A percentile compares a stretch with the other conserved stretches of the same genome.
Evolutionary conservation across 208 protist genomes (phyloP).

Genomic region (Novymonas esmeraldas): DNA sequence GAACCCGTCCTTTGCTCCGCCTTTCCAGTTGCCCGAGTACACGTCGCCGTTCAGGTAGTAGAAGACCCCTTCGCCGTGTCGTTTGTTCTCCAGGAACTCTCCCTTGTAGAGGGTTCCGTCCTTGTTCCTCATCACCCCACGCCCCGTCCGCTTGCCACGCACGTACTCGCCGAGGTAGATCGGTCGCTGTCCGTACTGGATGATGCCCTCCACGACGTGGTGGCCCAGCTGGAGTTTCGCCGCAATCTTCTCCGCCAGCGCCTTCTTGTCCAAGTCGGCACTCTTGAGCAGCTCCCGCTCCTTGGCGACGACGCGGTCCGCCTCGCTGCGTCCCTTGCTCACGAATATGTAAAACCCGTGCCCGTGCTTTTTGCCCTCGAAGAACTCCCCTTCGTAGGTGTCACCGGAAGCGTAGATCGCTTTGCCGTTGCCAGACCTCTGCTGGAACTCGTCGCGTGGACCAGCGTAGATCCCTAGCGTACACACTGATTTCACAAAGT

Average conservation of each 20-base stretch:
- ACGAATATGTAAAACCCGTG: constrained; percentile 78
- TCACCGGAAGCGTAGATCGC: constrained; percentile 86
- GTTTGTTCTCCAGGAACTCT: constrained; percentile 90
- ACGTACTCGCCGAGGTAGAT: constrained; percentile 91
- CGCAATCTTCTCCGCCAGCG: constrained; percentile 35
- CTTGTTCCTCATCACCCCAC: constrained; percentile 92
- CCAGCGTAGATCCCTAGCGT: constrained; percentile 88
- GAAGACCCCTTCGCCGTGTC: constrained; percentile 89
- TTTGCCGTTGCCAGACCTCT: constrained; percentile 85
- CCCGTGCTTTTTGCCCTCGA: constrained; percentile 90
- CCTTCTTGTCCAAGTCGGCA: constrained; percentile 33
- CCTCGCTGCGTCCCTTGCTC: constrained; percentile 71
- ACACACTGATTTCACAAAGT: constrained; percentile 81
- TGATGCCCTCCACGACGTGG: constrained; percentile 64
- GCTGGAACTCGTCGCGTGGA: constrained; percentile 88
- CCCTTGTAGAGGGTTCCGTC: constrained; percentile 91
- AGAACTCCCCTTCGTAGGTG: constrained; percentile 90
- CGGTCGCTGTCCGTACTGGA: constrained; percentile 75
- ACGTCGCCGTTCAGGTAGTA: constrained; percentile 93
- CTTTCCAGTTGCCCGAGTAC: constrained; percentile 88
- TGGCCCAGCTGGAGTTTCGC: constrained; percentile 60
- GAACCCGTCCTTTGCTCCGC: constrained; percentile 83
- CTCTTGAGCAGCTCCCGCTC: constrained; percentile 54
- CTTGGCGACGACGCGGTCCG: constrained; percentile 75
- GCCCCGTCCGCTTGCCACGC: constrained; percentile 72